A percentile compares a stretch with the other conserved stretches of the same genome.
Conservation (phyloP, 2,329 filamentous ascomycete genomes). For the Nemania sp. region DNA sequence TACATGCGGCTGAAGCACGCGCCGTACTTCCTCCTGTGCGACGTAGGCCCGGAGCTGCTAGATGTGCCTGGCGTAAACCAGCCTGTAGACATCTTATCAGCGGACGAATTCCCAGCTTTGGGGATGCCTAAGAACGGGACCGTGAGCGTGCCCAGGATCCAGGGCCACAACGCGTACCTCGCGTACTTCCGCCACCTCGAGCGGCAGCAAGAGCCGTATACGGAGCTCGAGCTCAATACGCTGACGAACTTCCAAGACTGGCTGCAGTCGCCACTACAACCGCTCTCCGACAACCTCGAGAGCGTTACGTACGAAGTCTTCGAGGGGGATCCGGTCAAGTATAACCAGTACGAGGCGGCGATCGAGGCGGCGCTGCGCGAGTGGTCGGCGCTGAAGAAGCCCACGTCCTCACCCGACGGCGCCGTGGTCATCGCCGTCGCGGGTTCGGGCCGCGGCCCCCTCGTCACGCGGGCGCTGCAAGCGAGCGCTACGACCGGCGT, state of each 20-base stretch:
- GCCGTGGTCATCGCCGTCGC: conserved; percentile 91
- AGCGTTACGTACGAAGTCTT: conserved; percentile 98
- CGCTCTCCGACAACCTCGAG: conserved; percentile 93
- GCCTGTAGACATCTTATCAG: conserved; percentile 43
- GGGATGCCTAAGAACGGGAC: conserved; percentile 59
- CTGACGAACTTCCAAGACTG: conserved; percentile 80
- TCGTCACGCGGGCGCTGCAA: conserved; percentile 83
- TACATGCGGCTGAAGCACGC: conserved; percentile 67
- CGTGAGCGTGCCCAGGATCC: conserved; percentile 49
- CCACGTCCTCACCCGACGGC: conserved; percentile 71
- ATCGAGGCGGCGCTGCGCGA: conserved; percentile 79
- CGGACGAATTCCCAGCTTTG: conserved; percentile 68
- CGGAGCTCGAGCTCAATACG: conserved; percentile 53
- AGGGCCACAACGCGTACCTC: conserved; percentile 55
- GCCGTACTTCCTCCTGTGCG: conserved; percentile 66
- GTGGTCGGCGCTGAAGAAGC: conserved; percentile 72
- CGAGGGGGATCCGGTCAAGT: conserved; percentile 97
- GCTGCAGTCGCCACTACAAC: conserved; percentile 91
- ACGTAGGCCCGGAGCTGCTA: conserved; percentile 56
- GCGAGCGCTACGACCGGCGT: conserved; percentile 79
- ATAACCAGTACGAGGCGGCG: conserved; percentile 90
- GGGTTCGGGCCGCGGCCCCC: conserved; percentile 87
- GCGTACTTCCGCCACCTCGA: conserved; percentile 86
- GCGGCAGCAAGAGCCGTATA: conserved; percentile 70
- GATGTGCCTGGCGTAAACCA: conserved; percentile 40